Evolutionary conservation across 805 yeast species (phyloP), one percentile per base, ranked within the genome.

Genomic region (Nakazawaea populi): DNA sequence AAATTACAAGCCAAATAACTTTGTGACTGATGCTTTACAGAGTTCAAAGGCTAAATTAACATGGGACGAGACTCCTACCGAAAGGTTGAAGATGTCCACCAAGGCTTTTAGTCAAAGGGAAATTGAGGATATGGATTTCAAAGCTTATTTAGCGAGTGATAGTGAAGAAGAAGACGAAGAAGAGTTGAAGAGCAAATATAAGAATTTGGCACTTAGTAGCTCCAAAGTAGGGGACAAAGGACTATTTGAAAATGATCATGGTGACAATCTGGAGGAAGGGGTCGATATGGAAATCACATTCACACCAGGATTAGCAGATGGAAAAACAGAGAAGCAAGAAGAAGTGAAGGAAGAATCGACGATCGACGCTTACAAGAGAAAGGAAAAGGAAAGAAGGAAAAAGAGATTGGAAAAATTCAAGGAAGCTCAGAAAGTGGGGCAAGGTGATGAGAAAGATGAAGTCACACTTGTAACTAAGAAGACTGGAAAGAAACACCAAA

Each of bases 51-150:
- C 94, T 46, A 91, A 89, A 66, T 75, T 94, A 57, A 91, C 98
- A 0, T 94, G 99, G 99, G 99, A 94, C 67, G 98, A 92, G 70
- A 95, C 98, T 0, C 98, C 99, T 6, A 85, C 83, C 52, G 97
- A 90, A 61, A 80, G 99, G 61, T 66, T 81, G 14, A 81, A 85
- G 52, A 66, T 91, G 49, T 79, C 97, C 1, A 77, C 86, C 12
- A 83, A 85, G 58, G 89, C 90, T 6, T 92, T 94, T 65, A 82
- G 89, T 46, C 94, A 87, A 64, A 83, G 87, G 63, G 98, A 94
- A 64, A 74, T 89, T 45, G 94, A 86, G 59, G 92, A 86, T 47
- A 85, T 85, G 90, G 97, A 91, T 66, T 85, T 91, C 70, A 81
- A 87, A 60, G 96, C 98, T 1, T 94, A 91, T 61, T 71, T 91